phyloP scores from a whole-genome alignment of 164 flowering plant species.

The Kingdonia uniflora region DNA sequence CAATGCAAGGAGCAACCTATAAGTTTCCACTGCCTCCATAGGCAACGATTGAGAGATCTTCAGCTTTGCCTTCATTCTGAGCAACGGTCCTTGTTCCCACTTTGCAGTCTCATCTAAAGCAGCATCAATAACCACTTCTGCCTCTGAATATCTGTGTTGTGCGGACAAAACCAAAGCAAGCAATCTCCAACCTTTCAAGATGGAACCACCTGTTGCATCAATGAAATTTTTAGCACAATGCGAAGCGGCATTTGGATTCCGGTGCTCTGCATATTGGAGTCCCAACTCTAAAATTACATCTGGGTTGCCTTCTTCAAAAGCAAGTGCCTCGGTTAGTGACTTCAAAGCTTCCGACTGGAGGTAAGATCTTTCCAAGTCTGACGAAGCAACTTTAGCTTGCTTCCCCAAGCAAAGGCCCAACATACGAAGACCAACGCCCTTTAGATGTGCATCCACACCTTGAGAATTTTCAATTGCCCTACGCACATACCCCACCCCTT shows the following conservation, averaged over 20 bases:
- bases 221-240: slow-evolving; percentile 67
- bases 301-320: slow-evolving; percentile 45
- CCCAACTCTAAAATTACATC: slow-evolving; percentile 74
- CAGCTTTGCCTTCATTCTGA: slow-evolving; percentile 82
- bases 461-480: slow-evolving; percentile 45
- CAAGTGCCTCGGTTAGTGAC: slow-evolving; percentile 55
- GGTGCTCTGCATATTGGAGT: slow-evolving; percentile 69
- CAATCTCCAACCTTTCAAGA: slow-evolving; percentile 83
- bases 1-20: slow-evolving; percentile 77
- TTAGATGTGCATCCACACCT: slow-evolving; percentile 48
- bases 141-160: slow-evolving; percentile 75
- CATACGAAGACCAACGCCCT: slow-evolving; percentile 63
- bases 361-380: slow-evolving; percentile 71
- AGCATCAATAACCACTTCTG: slow-evolving; percentile 79
- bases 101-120: slow-evolving; percentile 93
- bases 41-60: slow-evolving; percentile 59
- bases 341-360: slow-evolving; percentile 83
- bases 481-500: slow-evolving; percentile 75
- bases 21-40: slow-evolving; percentile 81
- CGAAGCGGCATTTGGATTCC: slow-evolving; percentile 66
- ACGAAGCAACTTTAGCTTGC: slow-evolving; percentile 65
- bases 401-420: slow-evolving; percentile 79
- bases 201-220: slow-evolving; percentile 84
- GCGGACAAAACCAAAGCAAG: slow-evolving; percentile 85
- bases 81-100: slow-evolving; percentile 96